phyloP scores from a whole-genome alignment of 257 asterid genomes.

The Osmanthus fragrans region DNA sequence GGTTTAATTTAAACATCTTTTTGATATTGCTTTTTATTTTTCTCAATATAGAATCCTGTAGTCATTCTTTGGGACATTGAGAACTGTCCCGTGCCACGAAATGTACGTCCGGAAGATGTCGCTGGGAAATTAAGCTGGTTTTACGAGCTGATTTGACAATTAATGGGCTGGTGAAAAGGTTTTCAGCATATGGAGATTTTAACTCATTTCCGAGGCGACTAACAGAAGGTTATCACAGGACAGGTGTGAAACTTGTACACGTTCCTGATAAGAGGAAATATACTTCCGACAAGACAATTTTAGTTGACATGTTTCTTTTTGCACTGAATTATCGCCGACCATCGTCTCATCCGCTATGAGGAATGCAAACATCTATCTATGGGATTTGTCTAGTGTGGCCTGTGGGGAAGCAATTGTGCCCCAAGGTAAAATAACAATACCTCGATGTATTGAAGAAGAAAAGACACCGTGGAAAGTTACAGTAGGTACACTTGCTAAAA shows the following conservation, averaged over 20 bases:
- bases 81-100: too few species aligned
- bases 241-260: slow-evolving; percentile 67
- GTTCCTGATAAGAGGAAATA: slow-evolving; percentile 66
- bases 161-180: slow-evolving; percentile 71
- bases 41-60: too few species aligned
- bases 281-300: slow-evolving; percentile 72
- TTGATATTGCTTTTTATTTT: too few species aligned
- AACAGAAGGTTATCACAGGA: slow-evolving; percentile 87
- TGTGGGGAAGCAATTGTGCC: slow-evolving; percentile 81
- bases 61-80: too few species aligned
- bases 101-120: too few species aligned
- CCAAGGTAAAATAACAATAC: too few species aligned
- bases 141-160: slow-evolving; percentile 68
- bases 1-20: too few species aligned
- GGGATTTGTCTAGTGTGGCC: slow-evolving; percentile 88
- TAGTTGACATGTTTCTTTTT: slow-evolving; percentile 91
- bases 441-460: too few species aligned
- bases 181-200: slow-evolving; percentile 84
- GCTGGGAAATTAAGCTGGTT: slow-evolving; percentile 64
- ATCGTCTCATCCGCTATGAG: slow-evolving; percentile 86
- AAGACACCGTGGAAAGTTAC: too few species aligned
- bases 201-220: slow-evolving; percentile 71
- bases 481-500: too few species aligned
- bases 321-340: slow-evolving; percentile 92
- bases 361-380: slow-evolving; percentile 78